Conservation (phyloP, 352 stramenopile genomes). For the Pythium dissotocum region DNA sequence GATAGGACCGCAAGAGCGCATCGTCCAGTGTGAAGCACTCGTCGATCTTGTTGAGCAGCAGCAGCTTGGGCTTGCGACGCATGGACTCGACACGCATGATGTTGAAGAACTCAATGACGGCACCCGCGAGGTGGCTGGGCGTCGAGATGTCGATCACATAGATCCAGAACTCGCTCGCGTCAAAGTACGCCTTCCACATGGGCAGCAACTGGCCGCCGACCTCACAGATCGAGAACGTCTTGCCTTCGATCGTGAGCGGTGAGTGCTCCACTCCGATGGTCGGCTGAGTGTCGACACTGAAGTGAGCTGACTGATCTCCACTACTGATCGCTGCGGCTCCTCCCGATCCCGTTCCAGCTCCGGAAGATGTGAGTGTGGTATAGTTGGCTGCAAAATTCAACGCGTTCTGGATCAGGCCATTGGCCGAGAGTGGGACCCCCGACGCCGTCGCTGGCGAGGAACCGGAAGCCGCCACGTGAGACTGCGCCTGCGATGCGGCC, state of each 20-base stretch:
- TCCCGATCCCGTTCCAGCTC: constrained; percentile 15
- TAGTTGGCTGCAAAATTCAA: constrained; percentile 19
- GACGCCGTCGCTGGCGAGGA: not conserved
- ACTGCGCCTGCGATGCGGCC: not conserved
- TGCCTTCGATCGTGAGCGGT: constrained; percentile 43
- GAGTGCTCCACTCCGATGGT: constrained; percentile 69
- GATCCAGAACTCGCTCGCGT: constrained; percentile 65
- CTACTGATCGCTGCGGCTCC: constrained; percentile 4
- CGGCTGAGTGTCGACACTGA: constrained; percentile 45
- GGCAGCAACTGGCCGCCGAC: constrained; percentile 65
- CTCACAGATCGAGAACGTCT: constrained; percentile 51
- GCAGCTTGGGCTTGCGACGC: constrained; percentile 55
- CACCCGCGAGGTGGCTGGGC: constrained; percentile 43
- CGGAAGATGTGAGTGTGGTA: constrained; percentile 11
- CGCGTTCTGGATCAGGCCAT: constrained; percentile 18
- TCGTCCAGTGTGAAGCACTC: constrained; percentile 47
- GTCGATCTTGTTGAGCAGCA: constrained; percentile 78
- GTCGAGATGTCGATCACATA: constrained; percentile 71
- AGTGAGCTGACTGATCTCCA: not conserved
- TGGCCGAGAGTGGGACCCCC: not conserved
- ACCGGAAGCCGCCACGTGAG: constrained; percentile 2
- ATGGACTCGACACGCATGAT: constrained; percentile 55
- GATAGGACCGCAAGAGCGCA: constrained; percentile 45
- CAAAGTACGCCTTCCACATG: constrained; percentile 76
- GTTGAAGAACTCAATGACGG: constrained; percentile 66